Base-by-base conservation (phyloP, 345 rosid species). In the Dovyalis caffra region DNA sequence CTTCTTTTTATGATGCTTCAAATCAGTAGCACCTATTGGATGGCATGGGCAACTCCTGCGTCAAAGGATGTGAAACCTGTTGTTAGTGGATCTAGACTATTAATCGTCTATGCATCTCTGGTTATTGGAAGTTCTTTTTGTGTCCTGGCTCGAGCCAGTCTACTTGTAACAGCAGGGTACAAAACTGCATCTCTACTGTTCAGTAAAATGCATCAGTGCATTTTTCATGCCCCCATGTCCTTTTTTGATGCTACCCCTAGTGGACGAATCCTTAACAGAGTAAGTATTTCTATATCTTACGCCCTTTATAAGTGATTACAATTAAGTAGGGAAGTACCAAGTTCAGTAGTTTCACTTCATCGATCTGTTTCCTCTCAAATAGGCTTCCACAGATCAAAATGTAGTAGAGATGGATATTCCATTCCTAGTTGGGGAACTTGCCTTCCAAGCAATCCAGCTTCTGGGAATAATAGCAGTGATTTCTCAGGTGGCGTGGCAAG, bases 351-450 rank as follows among this genome's bases (percentile, higher is more conserved):
- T 56, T 56, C 0, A 51, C 31, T 43, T 68, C n/a, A 14, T 49
- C 29, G 23, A 63, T n/a, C 38, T 67, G 4, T 53, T 66, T 43
- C 58, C 68, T 37, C 68, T 58, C 32, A 79, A n/a, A 15, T 64
- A 94, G 97, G 98, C 94, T 74, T 94, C 98, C 28, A 90, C 95
- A 0, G 97, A 94, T 80, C 97, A 92, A 79, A 88, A 89, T 65
- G 84, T 88, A 0, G 86, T 87, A 25, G 97, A 94, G 56, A 28
- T 78, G 79, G 81, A 43, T 58, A 83, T 94, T 76, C 89, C 90
- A 0, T 66, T 34, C 74, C 83, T 76, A 73, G 72, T 88, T 51
- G 92, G 80, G 37, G 25, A 78, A 53, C 79, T 85, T 73, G 87
- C 91, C 72, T 80, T 83, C 77, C 47, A 87, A 25, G 58, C 74